A percentile compares a stretch with the other conserved stretches of the same genome.
Conservation (phyloP, 148 eudicot species). For the Rhododendron henanense region DNA sequence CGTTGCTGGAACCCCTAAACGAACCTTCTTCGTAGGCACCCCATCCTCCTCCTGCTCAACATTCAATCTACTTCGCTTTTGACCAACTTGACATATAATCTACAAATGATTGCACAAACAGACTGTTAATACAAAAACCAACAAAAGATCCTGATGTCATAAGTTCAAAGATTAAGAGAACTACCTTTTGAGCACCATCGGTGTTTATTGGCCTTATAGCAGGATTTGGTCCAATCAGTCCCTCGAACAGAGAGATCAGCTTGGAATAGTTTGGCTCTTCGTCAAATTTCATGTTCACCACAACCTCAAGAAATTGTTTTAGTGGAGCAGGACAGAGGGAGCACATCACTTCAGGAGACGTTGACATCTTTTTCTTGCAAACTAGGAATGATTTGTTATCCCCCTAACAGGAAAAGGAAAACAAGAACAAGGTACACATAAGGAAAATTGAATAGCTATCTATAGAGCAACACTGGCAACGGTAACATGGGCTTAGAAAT, state of each 20-base stretch:
- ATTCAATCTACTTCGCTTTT: constrained; percentile 72
- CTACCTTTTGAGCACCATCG: constrained; percentile 91
- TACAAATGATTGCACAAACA: constrained; percentile 15
- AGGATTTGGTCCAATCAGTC: constrained; percentile 73
- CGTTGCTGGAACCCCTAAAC: constrained; percentile 82
- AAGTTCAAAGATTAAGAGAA: not conserved
- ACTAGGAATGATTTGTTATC: constrained; percentile 87
- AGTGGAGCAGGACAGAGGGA: constrained; percentile 73
- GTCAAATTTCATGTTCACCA: constrained; percentile 87
- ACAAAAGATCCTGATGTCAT: not conserved
- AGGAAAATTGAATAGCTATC: not conserved
- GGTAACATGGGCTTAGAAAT: not conserved
- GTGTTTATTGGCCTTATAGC: constrained; percentile 77
- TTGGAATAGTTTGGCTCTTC: constrained; percentile 92
- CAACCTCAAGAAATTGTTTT: constrained; percentile 66
- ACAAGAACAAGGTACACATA: not conserved
- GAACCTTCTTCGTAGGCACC: constrained; percentile 66
- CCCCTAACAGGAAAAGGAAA: constrained; percentile 39
- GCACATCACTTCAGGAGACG: constrained; percentile 73
- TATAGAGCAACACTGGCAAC: not conserved
- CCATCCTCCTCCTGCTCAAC: constrained; percentile 71
- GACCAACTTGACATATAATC: constrained; percentile 74
- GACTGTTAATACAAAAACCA: not conserved
- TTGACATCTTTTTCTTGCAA: constrained; percentile 91
- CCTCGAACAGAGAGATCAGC: constrained; percentile 72